Evolutionary conservation across 108 stramenopile genomes (phyloP).

Genomic region (Mediolabrus comicus): DNA sequence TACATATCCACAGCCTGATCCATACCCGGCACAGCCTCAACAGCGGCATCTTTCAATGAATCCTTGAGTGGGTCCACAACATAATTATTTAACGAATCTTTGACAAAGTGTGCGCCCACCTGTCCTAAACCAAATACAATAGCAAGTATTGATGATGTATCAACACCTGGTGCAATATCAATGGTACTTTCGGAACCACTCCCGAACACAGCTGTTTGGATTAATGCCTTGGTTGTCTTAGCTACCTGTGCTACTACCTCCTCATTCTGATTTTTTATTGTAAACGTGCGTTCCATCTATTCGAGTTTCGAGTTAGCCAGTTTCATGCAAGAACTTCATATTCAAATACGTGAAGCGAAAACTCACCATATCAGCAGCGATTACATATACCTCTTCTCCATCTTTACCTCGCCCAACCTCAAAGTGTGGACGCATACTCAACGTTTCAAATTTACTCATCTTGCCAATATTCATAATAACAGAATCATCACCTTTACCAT

Average conservation of each 20-base stretch:
- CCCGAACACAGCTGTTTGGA: slow-evolving; percentile 45
- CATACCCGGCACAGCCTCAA: slow-evolving; percentile 24
- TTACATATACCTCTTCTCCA: slow-evolving; percentile 18
- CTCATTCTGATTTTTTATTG: slow-evolving; percentile 38
- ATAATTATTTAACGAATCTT: slow-evolving; percentile 34
- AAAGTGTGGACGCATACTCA: slow-evolving; percentile 42
- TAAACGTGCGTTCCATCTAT: slow-evolving; percentile 49
- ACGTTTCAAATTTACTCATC: slow-evolving; percentile 36
- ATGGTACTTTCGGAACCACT: slow-evolving; percentile 45
- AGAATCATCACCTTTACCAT: slow-evolving; percentile 21
- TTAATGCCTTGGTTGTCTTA: slow-evolving; percentile 45
- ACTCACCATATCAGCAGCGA: slow-evolving; percentile 34
- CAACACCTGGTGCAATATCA: slow-evolving; percentile 50
- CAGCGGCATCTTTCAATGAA: slow-evolving; percentile 9
- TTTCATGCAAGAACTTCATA: too few species aligned
- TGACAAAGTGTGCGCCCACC: slow-evolving; percentile 41
- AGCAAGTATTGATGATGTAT: slow-evolving; percentile 42
- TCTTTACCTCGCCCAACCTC: slow-evolving; percentile 28
- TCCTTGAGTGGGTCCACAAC: slow-evolving; percentile 44
- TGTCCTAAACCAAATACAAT: slow-evolving; percentile 43
- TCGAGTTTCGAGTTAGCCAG: too few species aligned
- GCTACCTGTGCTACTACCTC: slow-evolving; percentile 43
- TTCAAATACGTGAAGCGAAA: neutral
- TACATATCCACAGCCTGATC: slow-evolving; percentile 7
- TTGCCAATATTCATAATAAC: slow-evolving; percentile 42